Percentiles rank a stretch among this genome's conserved stretches.
These are phyloP conservation scores for Stachybotrys chartarum DNA, from an alignment of 2,329 filamentous ascomycete species.

Conservation along the genomic window DNA sequence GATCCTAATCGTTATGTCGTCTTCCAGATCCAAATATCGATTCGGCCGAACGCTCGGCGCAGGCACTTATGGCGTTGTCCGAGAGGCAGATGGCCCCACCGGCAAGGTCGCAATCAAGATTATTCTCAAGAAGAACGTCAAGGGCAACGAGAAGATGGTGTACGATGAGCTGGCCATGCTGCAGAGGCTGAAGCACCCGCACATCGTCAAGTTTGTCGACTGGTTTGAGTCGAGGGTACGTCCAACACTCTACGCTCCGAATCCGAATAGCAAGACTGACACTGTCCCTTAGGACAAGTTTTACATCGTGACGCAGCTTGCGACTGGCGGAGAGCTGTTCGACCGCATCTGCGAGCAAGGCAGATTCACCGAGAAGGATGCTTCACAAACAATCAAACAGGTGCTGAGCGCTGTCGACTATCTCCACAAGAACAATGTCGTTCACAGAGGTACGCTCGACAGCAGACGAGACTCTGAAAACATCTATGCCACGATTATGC, in stretches of 20 bases:
- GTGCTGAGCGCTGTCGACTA: constrained; percentile 91
- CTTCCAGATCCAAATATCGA: constrained; percentile 68
- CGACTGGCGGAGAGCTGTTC: constrained; percentile 92
- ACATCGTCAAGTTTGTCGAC: constrained; percentile 96
- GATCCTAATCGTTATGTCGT: constrained; percentile 15
- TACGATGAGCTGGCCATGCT: constrained; percentile 95
- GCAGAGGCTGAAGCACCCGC: constrained; percentile 81
- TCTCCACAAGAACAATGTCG: constrained; percentile 88
- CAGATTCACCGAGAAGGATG: constrained; percentile 97
- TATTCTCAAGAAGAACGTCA: constrained; percentile 98
- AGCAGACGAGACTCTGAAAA: neutral
- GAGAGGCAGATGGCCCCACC: constrained; percentile 78
- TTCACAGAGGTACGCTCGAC: constrained; percentile 69
- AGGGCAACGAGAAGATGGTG: constrained; percentile 97
- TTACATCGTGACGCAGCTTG: constrained; percentile 96
- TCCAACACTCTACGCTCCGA: neutral
- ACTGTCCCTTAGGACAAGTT: constrained; percentile 74
- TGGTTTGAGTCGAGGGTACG: constrained; percentile 97
- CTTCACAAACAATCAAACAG: constrained; percentile 90
- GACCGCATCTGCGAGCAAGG: constrained; percentile 97
- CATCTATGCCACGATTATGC: neutral
- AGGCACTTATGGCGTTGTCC: constrained; percentile 96
- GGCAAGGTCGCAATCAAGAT: constrained; percentile 96
- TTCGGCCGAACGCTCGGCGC: constrained; percentile 93
- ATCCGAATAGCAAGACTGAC: neutral